These are phyloP conservation scores for Clonostachys byssicola DNA, from an alignment of 2,329 filamentous ascomycete genomes.

Conservation along the genomic window DNA sequence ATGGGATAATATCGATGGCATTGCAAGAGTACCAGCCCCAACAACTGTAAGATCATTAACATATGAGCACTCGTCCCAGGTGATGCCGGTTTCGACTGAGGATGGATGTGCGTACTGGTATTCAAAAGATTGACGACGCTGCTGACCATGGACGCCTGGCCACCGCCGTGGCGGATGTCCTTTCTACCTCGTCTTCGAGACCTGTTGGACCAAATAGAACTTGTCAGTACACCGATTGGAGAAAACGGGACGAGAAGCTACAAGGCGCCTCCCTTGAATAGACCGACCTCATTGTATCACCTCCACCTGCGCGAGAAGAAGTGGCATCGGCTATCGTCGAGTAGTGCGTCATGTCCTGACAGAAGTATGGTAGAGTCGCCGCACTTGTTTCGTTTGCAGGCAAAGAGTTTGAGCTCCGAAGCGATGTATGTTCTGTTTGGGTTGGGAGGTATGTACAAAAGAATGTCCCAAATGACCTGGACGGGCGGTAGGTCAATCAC, in stretches of 20 bases:
- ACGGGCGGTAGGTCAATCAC: no score
- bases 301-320: neutral
- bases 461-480: no score
- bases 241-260: no score
- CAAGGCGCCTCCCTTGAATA: neutral
- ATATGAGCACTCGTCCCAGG: no score
- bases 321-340: conserved; percentile 4
- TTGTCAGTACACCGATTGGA: conserved; percentile 1
- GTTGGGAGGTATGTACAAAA: no score
- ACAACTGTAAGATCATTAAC: conserved; percentile 60
- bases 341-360: conserved; percentile 3
- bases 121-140: conserved; percentile 95
- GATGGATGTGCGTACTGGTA: conserved; percentile 62
- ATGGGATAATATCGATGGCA: conserved; percentile 93
- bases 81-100: no score
- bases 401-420: neutral
- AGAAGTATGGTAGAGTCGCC: no score
- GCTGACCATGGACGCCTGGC: conserved; percentile 83
- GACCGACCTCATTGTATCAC: conserved; percentile 2
- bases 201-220: conserved; percentile 22
- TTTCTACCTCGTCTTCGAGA: conserved; percentile 63
- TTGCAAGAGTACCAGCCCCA: conserved; percentile 86
- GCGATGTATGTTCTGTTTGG: no score
- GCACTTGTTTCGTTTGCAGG: no score
- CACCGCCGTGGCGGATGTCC: conserved; percentile 55